Evolutionary conservation across 371 early-diverging fungal genomes (phyloP).

Genomic region (Mortierella sp.): DNA sequence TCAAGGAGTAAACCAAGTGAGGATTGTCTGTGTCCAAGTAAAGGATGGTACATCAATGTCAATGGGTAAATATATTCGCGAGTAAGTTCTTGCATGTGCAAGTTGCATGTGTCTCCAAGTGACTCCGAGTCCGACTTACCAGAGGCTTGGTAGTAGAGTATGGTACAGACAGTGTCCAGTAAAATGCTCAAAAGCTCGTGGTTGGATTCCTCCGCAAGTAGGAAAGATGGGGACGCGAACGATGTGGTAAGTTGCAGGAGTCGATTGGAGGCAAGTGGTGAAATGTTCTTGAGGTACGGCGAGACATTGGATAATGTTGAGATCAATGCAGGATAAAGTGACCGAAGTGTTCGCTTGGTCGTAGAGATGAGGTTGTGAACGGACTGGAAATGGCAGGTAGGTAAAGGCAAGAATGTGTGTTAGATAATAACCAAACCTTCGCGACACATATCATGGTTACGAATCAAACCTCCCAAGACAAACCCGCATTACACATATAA

Average conservation of each 20-base stretch:
- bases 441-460: neutral
- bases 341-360: conserved; percentile 70
- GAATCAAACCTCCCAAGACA: neutral
- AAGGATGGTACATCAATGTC: neutral
- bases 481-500: conserved; percentile 70
- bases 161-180: conserved; percentile 81
- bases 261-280: conserved; percentile 76
- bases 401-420: neutral
- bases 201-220: conserved; percentile 82
- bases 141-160: conserved; percentile 82
- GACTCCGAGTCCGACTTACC: conserved; percentile 48
- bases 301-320: conserved; percentile 84
- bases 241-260: conserved; percentile 78
- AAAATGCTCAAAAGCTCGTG: conserved; percentile 77
- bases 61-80: neutral
- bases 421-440: too few relatives aligned
- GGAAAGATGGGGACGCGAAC: conserved; percentile 82
- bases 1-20: conserved; percentile 80
- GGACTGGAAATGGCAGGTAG: conserved; percentile 56
- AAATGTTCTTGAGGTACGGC: conserved; percentile 80
- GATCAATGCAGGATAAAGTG: conserved; percentile 82
- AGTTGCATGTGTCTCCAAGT: neutral
- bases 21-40: conserved; percentile 67
- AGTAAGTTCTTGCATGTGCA: neutral
- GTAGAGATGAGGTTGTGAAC: conserved; percentile 81